A percentile compares a stretch with the other conserved stretches of the same genome.
These are phyloP conservation scores for Cystobasidium pallidum DNA, from an alignment of 1,284 basidiomycete species.

Conservation along the genomic window DNA sequence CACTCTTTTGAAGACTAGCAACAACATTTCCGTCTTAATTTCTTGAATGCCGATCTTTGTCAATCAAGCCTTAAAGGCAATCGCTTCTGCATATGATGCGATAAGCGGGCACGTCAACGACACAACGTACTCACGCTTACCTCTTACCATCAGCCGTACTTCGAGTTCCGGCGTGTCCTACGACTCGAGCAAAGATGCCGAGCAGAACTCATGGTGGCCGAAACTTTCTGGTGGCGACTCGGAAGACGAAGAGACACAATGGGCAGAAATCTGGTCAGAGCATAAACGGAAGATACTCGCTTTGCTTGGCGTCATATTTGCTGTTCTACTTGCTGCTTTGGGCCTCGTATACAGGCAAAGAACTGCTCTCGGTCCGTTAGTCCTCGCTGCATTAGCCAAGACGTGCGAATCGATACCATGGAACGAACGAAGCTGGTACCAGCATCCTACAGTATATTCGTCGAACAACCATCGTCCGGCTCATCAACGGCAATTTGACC, in stretches of 20 bases:
- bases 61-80: neutral
- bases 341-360: neutral
- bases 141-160: conserved; percentile 14
- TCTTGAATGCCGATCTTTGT: conserved; percentile 9
- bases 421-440: conserved; percentile 19
- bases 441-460: conserved; percentile 10
- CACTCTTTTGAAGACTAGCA: neutral
- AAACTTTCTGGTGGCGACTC: neutral
- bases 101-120: neutral
- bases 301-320: neutral
- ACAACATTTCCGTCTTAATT: neutral
- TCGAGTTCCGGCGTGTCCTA: conserved; percentile 16
- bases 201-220: conserved; percentile 1
- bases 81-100: neutral
- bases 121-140: conserved; percentile 1
- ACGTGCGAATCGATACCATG: conserved; percentile 4
- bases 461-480: neutral
- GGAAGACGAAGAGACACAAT: neutral
- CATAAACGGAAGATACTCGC: conserved; percentile 1
- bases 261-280: neutral
- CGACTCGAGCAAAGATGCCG: conserved; percentile 16
- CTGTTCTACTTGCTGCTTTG: neutral
- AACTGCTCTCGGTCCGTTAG: neutral
- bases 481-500: neutral
- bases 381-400: neutral